Percentiles rank a stretch among this genome's conserved stretches.
These are phyloP conservation scores for Heimioporus sp. DNA, from an alignment of 768 basidiomycete species.

Conservation along the genomic window DNA sequence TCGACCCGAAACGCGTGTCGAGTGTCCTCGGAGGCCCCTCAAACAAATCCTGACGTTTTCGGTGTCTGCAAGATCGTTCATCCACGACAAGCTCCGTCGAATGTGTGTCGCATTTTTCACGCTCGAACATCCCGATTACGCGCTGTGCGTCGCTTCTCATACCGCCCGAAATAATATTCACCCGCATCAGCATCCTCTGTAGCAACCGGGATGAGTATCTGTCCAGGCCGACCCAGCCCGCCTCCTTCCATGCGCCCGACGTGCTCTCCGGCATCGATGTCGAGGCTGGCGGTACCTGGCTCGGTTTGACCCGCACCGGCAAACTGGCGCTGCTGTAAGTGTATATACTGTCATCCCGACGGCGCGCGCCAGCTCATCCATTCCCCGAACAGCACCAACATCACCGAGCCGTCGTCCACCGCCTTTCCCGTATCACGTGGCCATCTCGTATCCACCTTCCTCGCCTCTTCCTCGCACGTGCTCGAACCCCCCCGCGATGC, in stretches of 20 bases:
- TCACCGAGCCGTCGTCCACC: slow-evolving; percentile 62
- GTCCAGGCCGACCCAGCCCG: slow-evolving; percentile 60
- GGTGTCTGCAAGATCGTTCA: too few relatives aligned
- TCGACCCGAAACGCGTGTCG: background rate
- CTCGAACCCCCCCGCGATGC: slow-evolving; percentile 44
- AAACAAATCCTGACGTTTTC: background rate
- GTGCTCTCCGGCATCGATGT: slow-evolving; percentile 76
- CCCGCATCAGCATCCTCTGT: slow-evolving; percentile 55
- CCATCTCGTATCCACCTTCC: slow-evolving; percentile 62
- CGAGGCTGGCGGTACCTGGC: slow-evolving; percentile 79
- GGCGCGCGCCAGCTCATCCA: background rate
- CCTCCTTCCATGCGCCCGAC: slow-evolving; percentile 56
- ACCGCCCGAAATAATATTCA: too few relatives aligned
- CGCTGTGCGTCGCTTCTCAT: slow-evolving; percentile 49
- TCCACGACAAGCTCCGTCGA: background rate
- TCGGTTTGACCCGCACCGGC: slow-evolving; percentile 66
- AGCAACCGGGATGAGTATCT: slow-evolving; percentile 79
- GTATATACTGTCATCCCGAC: background rate
- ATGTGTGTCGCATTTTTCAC: slow-evolving; percentile 78
- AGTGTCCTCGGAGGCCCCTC: slow-evolving; percentile 7
- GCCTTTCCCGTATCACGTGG: slow-evolving; percentile 63
- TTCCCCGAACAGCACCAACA: slow-evolving; percentile 66
- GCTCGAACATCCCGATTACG: slow-evolving; percentile 72
- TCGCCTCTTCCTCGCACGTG: slow-evolving; percentile 47
- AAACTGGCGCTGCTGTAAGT: slow-evolving; percentile 72